A percentile compares a stretch with the other conserved stretches of the same genome.
Evolutionary conservation across 108 stramenopile genomes (phyloP).

Genomic region (Nannochloropsis gaditana): DNA sequence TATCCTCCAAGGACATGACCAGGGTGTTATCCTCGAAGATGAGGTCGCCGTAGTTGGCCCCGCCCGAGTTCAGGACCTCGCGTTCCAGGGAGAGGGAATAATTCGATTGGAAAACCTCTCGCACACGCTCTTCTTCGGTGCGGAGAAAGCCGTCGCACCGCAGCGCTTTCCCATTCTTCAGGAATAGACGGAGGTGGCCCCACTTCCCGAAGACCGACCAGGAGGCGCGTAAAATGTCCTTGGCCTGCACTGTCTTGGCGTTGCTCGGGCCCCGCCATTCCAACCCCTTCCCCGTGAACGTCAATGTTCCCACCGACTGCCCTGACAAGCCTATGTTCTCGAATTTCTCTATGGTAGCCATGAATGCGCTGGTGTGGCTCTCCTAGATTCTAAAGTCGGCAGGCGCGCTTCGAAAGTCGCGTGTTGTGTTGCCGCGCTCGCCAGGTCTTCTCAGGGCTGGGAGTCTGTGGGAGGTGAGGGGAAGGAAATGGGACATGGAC

Average conservation of each 20-base stretch:
- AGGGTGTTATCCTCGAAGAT: conserved; percentile 6
- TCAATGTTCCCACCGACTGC: neutral
- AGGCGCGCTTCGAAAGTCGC: too few relatives aligned
- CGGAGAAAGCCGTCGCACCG: conserved; percentile 6
- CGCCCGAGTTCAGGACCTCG: neutral
- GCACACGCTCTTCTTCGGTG: neutral
- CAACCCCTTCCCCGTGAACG: neutral
- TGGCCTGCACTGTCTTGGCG: conserved; percentile 40
- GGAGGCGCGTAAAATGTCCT: conserved; percentile 25
- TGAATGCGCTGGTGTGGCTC: too few relatives aligned
- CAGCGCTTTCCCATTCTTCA: conserved; percentile 31
- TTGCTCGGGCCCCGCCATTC: conserved; percentile 25
- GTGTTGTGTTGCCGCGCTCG: too few relatives aligned
- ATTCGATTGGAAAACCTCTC: neutral
- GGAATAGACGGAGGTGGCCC: conserved; percentile 44
- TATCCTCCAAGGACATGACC: neutral
- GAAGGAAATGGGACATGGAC: too few relatives aligned
- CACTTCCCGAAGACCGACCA: conserved; percentile 45
- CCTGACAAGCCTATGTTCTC: neutral
- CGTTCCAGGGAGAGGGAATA: neutral
- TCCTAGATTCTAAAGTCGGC: too few relatives aligned
- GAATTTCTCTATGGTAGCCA: conserved; percentile 12
- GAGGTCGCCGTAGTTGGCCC: conserved; percentile 18
- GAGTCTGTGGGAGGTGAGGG: too few relatives aligned
- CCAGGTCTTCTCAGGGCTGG: too few relatives aligned